phyloP scores from a whole-genome alignment of 805 yeast genomes.

The Candida wancherniae region DNA sequence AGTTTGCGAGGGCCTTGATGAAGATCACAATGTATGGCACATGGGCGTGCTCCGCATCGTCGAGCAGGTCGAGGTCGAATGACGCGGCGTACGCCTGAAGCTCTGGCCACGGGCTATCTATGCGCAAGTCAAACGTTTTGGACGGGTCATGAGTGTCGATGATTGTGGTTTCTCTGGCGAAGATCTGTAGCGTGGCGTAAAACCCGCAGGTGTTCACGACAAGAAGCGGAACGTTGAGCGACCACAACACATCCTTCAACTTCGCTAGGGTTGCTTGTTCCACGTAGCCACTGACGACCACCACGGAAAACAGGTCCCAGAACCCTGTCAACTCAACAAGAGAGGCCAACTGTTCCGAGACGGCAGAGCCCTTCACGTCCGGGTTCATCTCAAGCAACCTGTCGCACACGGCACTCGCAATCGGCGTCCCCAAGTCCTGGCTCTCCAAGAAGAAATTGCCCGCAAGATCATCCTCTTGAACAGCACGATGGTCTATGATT shows the following conservation, averaged over 20 bases:
- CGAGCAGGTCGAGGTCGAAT: conserved; percentile 44
- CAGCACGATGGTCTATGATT: conserved; percentile 46
- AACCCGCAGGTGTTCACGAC: conserved; percentile 54
- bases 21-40: conserved; percentile 67
- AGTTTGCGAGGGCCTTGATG: conserved; percentile 46
- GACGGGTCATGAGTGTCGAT: conserved; percentile 70
- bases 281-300: conserved; percentile 37
- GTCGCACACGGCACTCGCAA: conserved; percentile 35
- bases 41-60: conserved; percentile 47
- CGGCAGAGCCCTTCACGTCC: conserved; percentile 43
- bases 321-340: conserved; percentile 11
- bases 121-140: conserved; percentile 57
- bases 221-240: conserved; percentile 49
- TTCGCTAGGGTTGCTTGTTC: conserved; percentile 15
- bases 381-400: conserved; percentile 55
- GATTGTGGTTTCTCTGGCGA: conserved; percentile 56
- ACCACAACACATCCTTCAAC: conserved; percentile 39
- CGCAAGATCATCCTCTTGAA: conserved; percentile 42
- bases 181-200: conserved; percentile 54
- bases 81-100: conserved; percentile 46
- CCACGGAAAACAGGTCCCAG: conserved; percentile 52
- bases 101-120: conserved; percentile 72
- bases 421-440: conserved; percentile 38
- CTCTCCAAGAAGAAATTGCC: conserved; percentile 58
- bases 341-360: conserved; percentile 10